A percentile compares a stretch with the other conserved stretches of the same genome.
phyloP scores from a whole-genome alignment of 495 filamentous ascomycete genomes.

The Neurospora terricola region DNA sequence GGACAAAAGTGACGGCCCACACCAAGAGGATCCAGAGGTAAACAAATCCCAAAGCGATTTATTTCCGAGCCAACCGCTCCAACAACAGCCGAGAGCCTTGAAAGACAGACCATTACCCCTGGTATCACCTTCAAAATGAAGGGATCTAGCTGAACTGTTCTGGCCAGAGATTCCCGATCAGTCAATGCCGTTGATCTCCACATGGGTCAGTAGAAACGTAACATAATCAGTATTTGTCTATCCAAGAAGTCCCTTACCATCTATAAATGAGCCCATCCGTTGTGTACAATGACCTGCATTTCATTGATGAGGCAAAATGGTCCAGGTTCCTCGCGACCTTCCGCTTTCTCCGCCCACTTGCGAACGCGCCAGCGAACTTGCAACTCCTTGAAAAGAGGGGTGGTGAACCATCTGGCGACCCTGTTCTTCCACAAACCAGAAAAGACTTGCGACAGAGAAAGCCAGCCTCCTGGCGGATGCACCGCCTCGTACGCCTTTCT shows the following conservation, averaged over 20 bases:
- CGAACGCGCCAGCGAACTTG: constrained; percentile 27
- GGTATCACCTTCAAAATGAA: not conserved
- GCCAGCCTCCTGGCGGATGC: constrained; percentile 22
- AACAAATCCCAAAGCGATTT: not conserved
- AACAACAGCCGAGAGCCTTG: not conserved
- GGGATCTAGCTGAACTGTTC: not conserved
- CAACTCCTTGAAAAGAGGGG: constrained; percentile 23
- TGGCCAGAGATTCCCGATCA: not conserved
- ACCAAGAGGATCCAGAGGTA: not conserved
- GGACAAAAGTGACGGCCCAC: not conserved
- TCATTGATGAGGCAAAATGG: constrained; percentile 66
- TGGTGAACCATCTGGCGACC: constrained; percentile 15
- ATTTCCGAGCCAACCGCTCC: not conserved
- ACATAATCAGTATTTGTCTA: not conserved
- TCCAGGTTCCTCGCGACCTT: constrained; percentile 41
- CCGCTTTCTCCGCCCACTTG: constrained; percentile 31
- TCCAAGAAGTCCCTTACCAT: not conserved
- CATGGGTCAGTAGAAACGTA: not conserved
- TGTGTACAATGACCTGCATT: constrained; percentile 68
- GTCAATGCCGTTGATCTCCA: not conserved
- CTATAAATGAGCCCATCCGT: constrained; percentile 70
- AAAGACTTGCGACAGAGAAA: constrained; percentile 15
- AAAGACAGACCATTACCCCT: not conserved
- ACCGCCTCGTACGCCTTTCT: constrained; percentile 43
- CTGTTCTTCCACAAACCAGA: constrained; percentile 41